Evolutionary conservation across 202 grass and related monocot genomes (phyloP), one percentile per base, ranked within the genome.

Genomic region (Saccharum hybrid): DNA sequence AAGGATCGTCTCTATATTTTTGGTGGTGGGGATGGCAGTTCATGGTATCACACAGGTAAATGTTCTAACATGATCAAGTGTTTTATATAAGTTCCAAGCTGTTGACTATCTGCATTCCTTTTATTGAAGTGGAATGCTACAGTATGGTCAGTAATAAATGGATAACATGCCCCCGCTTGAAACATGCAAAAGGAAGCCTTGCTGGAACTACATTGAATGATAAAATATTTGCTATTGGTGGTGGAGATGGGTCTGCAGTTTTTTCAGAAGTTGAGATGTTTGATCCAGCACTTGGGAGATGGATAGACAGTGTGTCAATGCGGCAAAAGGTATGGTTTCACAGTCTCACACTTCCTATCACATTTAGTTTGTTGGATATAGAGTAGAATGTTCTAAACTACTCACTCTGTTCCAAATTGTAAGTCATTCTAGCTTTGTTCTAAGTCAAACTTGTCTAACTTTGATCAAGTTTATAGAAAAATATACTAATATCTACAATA

Each of bases 201-300:
- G 90, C 87, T 78, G 90, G 92, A 85, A 79, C 82, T 82, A 86
- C 85, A 18, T 73, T 93, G 45, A 87, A 89, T 72, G 81, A 72
- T 30, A 98, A 90, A 86, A 93, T 98, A 90, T 98, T 83, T 85
- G 85, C 90, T 79, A 94, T 98, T 78, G 95, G 92, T 36, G 95
- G 95, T 23, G 95, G 95, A 43, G 78, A 94, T 75, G 87, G 83
- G 36, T 62, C 56, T 60, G 71, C 67, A 46, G 79, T 81, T 56
- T 91, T 88, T 60, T 86, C 96, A 75, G 92, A 92, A 78, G 87
- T 98, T 69, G 95, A 98, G 89, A 93, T 98, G 85, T 84, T 91
- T 86, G 96, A 98, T 88, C 86, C 92, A 76, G 84, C 57, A 63
- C 71, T 87, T 61, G 90, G 90, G 73, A 94, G 82, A 81, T 98